Conservation (phyloP, 352 stramenopile genomes). For the Phytophthora constricta region DNA sequence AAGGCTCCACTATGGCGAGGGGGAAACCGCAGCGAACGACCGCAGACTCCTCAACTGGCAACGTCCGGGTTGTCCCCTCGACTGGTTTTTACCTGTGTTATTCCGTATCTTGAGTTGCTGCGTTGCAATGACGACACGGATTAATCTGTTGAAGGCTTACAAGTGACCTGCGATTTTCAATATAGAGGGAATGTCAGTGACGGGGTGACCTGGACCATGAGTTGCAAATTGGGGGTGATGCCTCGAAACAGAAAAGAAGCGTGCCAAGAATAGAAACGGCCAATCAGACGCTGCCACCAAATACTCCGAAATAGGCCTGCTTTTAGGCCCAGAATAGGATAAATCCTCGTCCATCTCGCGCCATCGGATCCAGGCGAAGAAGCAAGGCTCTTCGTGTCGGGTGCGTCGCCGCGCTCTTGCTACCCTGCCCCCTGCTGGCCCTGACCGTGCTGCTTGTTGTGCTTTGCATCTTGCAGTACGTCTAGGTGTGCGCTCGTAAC, state of each 20-base stretch:
- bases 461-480: slow-evolving; percentile 12
- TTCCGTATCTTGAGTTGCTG: neutral
- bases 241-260: too few relatives aligned
- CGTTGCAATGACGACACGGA: neutral
- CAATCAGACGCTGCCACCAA: slow-evolving; percentile 47
- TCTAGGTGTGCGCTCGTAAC: neutral
- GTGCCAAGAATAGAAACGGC: too few relatives aligned
- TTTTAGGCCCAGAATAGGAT: slow-evolving; percentile 24
- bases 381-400: neutral
- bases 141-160: too few relatives aligned
- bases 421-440: too few relatives aligned
- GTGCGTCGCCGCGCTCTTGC: neutral
- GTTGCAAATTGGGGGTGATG: too few relatives aligned
- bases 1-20: too few relatives aligned
- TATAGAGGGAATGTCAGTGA: too few relatives aligned
- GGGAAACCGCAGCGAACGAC: neutral
- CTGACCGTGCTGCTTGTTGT: too few relatives aligned
- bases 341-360: neutral
- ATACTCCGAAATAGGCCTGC: slow-evolving; percentile 16
- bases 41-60: neutral
- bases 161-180: too few relatives aligned
- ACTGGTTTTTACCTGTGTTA: neutral
- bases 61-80: neutral
- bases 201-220: too few relatives aligned
- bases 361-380: neutral